Evolutionary conservation across 768 basidiomycete species (phyloP).

Genomic region (Boletus rubescentipes): DNA sequence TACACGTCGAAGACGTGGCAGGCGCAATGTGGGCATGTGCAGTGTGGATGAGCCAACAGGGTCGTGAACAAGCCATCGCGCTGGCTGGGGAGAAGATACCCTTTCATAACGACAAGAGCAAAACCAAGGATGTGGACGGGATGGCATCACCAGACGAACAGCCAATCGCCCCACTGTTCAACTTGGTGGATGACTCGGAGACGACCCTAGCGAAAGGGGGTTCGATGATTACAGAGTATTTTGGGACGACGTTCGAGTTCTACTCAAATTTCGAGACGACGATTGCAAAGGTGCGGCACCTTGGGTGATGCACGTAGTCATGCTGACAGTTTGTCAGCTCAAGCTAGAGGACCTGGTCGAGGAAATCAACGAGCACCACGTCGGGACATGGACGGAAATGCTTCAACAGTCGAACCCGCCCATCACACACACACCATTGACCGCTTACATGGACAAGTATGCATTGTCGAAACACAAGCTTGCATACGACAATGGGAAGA

Average conservation of each 20-base stretch:
- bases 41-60: constrained; percentile 66
- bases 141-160: constrained; percentile 55
- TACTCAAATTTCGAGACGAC: constrained; percentile 69
- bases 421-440: constrained; percentile 66
- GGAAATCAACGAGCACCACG: constrained; percentile 84
- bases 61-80: constrained; percentile 61
- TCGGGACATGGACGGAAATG: constrained; percentile 82
- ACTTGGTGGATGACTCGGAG: constrained; percentile 78
- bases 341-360: constrained; percentile 69
- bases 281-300: constrained; percentile 53
- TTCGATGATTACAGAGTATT: constrained; percentile 63
- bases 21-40: constrained; percentile 75
- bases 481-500: constrained; percentile 67
- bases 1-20: constrained; percentile 80
- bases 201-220: constrained; percentile 68
- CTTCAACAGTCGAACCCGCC: constrained; percentile 68
- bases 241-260: constrained; percentile 80
- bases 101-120: constrained; percentile 62
- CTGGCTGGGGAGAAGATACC: constrained; percentile 44
- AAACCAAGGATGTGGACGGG: constrained; percentile 61
- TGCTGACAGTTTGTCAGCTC: constrained; percentile 40
- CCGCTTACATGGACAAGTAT: constrained; percentile 78
- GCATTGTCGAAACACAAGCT: constrained; percentile 67
- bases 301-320: background rate
- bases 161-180: constrained; percentile 76